phyloP scores from a whole-genome alignment of 176 grass and related monocot species.

The Urochloa ruziziensis region DNA sequence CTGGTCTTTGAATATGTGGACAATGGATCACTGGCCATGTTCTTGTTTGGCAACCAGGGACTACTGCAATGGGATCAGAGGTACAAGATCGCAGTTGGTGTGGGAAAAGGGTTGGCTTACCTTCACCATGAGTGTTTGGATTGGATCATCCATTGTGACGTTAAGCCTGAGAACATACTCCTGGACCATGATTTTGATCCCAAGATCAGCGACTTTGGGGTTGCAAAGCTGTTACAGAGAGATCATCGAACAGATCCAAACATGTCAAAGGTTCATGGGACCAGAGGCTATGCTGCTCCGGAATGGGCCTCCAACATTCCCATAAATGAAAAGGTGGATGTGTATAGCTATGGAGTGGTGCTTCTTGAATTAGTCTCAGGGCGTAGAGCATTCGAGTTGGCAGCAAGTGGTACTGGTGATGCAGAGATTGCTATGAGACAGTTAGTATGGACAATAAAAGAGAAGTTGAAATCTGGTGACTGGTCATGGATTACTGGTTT shows the following conservation, averaged over 20 bases:
- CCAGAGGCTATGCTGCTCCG: conserved; percentile 27
- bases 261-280: conserved; percentile 12
- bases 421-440: background rate
- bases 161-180: conserved; percentile 35
- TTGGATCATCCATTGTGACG: conserved; percentile 31
- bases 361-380: conserved; percentile 27
- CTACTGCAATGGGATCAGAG: conserved; percentile 23
- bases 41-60: conserved; percentile 3
- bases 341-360: conserved; percentile 27
- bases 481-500: conserved; percentile 8
- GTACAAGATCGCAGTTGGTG: conserved; percentile 19
- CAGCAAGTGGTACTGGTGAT: background rate
- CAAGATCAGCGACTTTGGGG: conserved; percentile 36
- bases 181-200: conserved; percentile 29
- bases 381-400: background rate
- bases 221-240: conserved; percentile 29
- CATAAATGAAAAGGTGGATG: conserved; percentile 32
- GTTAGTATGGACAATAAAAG: background rate
- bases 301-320: conserved; percentile 18
- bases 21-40: conserved; percentile 13
- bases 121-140: conserved; percentile 38
- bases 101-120: conserved; percentile 26
- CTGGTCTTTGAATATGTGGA: conserved; percentile 26
- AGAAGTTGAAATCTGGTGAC: conserved; percentile 15
- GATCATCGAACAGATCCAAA: conserved; percentile 5